phyloP scores from a whole-genome alignment of 2,329 filamentous ascomycete species.

The Sporothrix brasiliensis region DNA sequence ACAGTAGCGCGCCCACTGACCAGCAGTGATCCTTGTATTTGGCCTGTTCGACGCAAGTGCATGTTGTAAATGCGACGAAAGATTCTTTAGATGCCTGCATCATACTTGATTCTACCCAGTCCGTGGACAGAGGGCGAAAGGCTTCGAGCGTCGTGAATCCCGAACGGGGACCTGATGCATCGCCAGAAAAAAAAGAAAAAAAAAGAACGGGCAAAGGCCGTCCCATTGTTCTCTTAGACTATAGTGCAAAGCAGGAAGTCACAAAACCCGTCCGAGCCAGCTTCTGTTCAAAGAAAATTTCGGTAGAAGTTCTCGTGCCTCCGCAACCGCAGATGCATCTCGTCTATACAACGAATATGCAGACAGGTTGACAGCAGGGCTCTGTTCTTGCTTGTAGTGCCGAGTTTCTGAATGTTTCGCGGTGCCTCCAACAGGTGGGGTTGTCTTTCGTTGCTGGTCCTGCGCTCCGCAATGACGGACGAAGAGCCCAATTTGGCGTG shows the following conservation, averaged over 20 bases:
- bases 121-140: not conserved
- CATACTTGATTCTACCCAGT: not conserved
- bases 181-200: not conserved
- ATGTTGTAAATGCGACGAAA: not conserved
- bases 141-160: not conserved
- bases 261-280: not conserved
- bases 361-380: not conserved
- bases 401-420: not conserved
- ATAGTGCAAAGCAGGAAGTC: not conserved
- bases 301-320: not conserved
- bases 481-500: constrained; percentile 15
- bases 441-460: not conserved
- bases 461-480: constrained; percentile 18
- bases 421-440: not conserved
- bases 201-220: not conserved
- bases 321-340: not conserved
- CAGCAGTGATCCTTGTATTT: constrained; percentile 10
- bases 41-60: not conserved
- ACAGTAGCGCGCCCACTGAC: constrained; percentile 16
- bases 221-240: not conserved
- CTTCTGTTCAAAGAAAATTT: not conserved
- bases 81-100: constrained; percentile 15
- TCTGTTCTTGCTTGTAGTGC: not conserved
- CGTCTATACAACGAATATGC: not conserved
- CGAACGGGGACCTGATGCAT: not conserved